Evolutionary conservation across 2,329 filamentous ascomycete genomes (phyloP).

Genomic region (Claviceps lovelessii): DNA sequence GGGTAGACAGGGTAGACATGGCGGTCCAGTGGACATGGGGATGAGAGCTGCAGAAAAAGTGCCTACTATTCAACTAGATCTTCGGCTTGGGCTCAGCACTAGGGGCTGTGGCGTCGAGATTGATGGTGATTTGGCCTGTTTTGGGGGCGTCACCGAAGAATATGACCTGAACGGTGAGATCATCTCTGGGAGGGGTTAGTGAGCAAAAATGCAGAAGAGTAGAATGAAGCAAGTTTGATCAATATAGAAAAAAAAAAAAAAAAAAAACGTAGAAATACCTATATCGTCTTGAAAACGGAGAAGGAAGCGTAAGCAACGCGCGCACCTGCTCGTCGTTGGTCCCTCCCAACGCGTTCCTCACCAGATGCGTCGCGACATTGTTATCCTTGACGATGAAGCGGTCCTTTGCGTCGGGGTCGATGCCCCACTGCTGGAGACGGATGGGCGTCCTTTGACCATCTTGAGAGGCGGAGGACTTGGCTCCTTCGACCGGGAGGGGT

Average conservation of each 20-base stretch:
- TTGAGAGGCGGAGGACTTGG: slow-evolving; percentile 19
- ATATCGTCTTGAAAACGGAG: slow-evolving; percentile 82
- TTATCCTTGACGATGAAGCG: slow-evolving; percentile 92
- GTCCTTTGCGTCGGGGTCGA: slow-evolving; percentile 55
- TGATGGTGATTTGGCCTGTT: slow-evolving; percentile 66
- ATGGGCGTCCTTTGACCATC: slow-evolving; percentile 78
- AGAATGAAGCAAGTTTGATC: no score
- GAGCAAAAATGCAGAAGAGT: neutral
- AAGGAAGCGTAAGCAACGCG: slow-evolving; percentile 77
- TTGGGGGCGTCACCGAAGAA: slow-evolving; percentile 81
- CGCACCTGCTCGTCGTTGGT: slow-evolving; percentile 89
- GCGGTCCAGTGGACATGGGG: neutral
- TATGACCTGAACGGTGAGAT: slow-evolving; percentile 93
- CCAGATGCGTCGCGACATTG: slow-evolving; percentile 89
- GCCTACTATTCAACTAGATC: slow-evolving; percentile 16
- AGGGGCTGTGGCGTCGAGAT: slow-evolving; percentile 67
- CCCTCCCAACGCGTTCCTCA: slow-evolving; percentile 87
- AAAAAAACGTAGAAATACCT: slow-evolving; percentile 37
- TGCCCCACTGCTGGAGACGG: slow-evolving; percentile 80
- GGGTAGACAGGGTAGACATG: neutral
- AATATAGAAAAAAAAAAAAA: no score
- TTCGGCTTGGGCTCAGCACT: slow-evolving; percentile 23
- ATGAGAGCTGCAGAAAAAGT: neutral
- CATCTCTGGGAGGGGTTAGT: slow-evolving; percentile 45
- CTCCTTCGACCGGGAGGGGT: slow-evolving; percentile 63